Percentiles rank a stretch among this genome's conserved stretches.
Conservation (phyloP, 257 asterid genomes). For the Catharanthus roseus region DNA sequence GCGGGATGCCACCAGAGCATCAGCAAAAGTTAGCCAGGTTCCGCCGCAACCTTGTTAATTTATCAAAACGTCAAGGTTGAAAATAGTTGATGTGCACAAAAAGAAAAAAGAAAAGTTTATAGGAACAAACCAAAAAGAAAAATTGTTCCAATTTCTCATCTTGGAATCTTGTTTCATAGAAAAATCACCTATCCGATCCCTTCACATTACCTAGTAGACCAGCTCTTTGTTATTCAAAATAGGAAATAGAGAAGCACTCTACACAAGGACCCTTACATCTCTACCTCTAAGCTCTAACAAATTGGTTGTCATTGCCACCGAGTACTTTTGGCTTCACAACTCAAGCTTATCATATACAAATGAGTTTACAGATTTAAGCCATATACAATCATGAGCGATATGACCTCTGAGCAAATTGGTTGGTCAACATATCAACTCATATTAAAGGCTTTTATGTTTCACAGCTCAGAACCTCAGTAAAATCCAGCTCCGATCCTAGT, state of each 20-base stretch:
- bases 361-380: too few relatives aligned
- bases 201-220: background rate
- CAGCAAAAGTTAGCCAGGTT: too few relatives aligned
- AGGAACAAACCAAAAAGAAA: too few relatives aligned
- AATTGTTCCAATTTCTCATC: too few relatives aligned
- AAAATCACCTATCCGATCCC: background rate
- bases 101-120: too few relatives aligned
- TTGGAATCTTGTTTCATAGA: background rate
- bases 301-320: background rate
- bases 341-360: background rate
- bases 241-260: background rate
- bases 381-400: background rate
- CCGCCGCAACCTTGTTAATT: too few relatives aligned
- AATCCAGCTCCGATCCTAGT: background rate
- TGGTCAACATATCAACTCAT: background rate
- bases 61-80: too few relatives aligned
- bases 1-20: too few relatives aligned
- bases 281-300: background rate
- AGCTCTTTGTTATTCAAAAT: background rate
- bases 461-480: background rate
- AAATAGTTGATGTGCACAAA: too few relatives aligned
- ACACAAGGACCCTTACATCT: background rate
- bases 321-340: background rate
- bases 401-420: background rate
- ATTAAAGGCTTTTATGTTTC: background rate